Evolutionary conservation across 1,139 yeast genomes (phyloP), one percentile per base, ranked within the genome.

Genomic region (Tardiomyces digboiensis): DNA sequence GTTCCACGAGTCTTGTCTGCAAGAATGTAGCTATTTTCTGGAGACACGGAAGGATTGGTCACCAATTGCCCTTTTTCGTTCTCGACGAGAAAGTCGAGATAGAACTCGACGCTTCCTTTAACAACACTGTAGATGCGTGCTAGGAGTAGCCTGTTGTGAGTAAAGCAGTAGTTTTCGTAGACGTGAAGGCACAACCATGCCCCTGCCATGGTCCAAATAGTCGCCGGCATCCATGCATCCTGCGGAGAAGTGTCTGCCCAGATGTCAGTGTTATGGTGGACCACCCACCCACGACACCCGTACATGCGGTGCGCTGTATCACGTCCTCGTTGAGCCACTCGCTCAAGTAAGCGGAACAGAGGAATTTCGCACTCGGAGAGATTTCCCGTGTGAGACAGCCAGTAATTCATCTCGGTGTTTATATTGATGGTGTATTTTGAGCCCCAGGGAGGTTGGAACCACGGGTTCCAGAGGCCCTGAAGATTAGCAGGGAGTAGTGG

Each of bases 1-100:
- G 45, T 23, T 44, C 48, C 33, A 8, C 14, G 33, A 4, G 33
- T 26, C 19, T 29, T 21, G 14, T 33, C 42, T 12, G 29, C 39
- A 21, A 36, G 21, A 19, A 18, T 39, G 36, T 44, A 46, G 22
- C 40, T 42, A 29, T 46, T 46, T 26, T 46, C 48, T 6, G 48
- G 48, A 2, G 48, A 46, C 5, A 39, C 36, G 1, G 48, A 44
- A 10, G 48, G 48, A 12, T 47, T 46, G 3, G 45, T 41, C n/a
- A 46, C 47, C 22, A 44, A 33, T 29, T 42, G 39, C 2, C 47
- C 45, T 8, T 21, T 14, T 13, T 38, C 21, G 10, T 26, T 8
- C 33, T 26, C 33, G 4, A 26, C 10, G 10, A 26, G 33, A 8
- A 26, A 26, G 33, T 26, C 33, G 10, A 26, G 33, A 8, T 26